Evolutionary conservation across 2,329 filamentous ascomycete species (phyloP), one percentile per base, ranked within the genome.

Genomic region (Ascosphaera aggregata): DNA sequence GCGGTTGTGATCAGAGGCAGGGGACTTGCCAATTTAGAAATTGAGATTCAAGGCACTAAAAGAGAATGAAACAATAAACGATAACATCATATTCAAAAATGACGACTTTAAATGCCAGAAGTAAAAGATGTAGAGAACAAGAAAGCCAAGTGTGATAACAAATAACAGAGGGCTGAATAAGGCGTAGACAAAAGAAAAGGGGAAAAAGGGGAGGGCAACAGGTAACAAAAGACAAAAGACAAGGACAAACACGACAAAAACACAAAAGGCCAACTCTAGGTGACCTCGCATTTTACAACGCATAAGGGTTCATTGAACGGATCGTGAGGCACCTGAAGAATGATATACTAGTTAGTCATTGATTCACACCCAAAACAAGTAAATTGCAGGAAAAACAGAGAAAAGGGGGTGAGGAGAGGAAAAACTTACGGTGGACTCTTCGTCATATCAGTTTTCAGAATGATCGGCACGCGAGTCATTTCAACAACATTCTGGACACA

Each of bases 401-500:
- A 11, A 11, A 11, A 32, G 11, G 1, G 9, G 42, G 18, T 18
- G 32, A 37, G 34, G 15, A 9, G 15, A 41, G 30, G 9, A 36
- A 43, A 8, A 44, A 86, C 89, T 75, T 79, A 98, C 85, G 89
- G 89, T 62, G 89, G 89, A 64, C 86, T 95, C 80, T 98, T 98
- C 63, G 69, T 81, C 52, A 98, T 71, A 63, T 98, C 89, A 47
- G 89, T 95, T 75, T 93, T 95, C 52, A 98, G 64, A 56, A 98
- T 92, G 48, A 98, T 80, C n/a, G 89, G 89, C 44, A 98, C 80
- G 48, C 86, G 71, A 34, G 82, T 86, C 85, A 98, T 94, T 66
- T 98, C 89, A 42, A 76, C 85, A 47, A 98, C 84, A 58, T 98
- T 89, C 62, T 98, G 89, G 52, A 98, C 94, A 64, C 91, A 91